phyloP scores from a whole-genome alignment of 2,329 filamentous ascomycete genomes.

The Colletotrichum filicis region DNA sequence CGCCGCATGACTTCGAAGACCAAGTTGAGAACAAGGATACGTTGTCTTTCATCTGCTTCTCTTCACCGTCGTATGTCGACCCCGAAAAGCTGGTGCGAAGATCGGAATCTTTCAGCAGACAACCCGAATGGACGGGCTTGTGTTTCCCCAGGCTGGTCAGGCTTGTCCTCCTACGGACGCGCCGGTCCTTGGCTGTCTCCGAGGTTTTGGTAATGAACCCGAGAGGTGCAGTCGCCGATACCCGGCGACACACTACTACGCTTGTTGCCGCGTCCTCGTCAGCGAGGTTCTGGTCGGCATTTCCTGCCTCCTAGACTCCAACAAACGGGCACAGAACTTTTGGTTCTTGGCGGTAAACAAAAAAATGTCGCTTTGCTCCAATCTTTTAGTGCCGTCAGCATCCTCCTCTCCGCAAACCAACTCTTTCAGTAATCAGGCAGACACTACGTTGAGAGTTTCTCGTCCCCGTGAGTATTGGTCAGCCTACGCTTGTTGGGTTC shows the following conservation, averaged over 20 bases:
- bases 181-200: slow-evolving; percentile 12
- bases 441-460: not conserved
- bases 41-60: slow-evolving; percentile 1
- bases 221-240: not conserved
- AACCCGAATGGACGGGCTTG: not conserved
- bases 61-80: not conserved
- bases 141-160: not conserved
- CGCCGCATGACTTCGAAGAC: not conserved
- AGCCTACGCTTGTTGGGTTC: not conserved
- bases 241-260: not conserved
- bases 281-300: not conserved
- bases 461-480: not conserved
- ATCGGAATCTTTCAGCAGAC: not conserved
- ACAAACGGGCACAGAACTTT: not conserved
- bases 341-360: not conserved
- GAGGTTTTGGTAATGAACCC: slow-evolving; percentile 12
- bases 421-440: not conserved
- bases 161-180: not conserved
- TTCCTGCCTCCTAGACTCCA: not conserved
- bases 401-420: slow-evolving; percentile 14
- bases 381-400: slow-evolving; percentile 19
- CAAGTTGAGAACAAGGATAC: not conserved
- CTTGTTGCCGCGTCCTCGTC: not conserved
- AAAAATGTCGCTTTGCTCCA: not conserved
- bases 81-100: not conserved